Evolutionary conservation across 208 protist species (phyloP), one percentile per base, ranked within the genome.

Genomic region (Leishmania turanica): DNA sequence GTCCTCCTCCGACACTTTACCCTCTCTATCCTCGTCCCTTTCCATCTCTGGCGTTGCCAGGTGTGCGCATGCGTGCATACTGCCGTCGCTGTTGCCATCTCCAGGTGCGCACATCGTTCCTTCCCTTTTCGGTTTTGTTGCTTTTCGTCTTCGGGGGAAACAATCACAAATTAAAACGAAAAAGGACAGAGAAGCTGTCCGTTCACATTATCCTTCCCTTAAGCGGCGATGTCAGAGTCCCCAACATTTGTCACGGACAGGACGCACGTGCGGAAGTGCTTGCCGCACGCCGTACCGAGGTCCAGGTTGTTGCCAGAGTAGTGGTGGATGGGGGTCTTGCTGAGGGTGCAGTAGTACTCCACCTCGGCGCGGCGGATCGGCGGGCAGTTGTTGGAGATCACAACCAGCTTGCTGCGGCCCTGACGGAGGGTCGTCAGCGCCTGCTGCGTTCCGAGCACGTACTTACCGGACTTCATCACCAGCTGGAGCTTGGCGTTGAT

Each of bases 261-360:
- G 51, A 98, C 94, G 80, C 96, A 98, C 66, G 98, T 96, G 90
- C 98, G 96, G 98, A 99, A 99, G 90, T 99, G 98, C 89, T 99
- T 99, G 87, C 99, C 99, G 92, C 99, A 99, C 54, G 99, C 98
- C 31, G 99, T 99, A 56, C 99, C 99, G 45, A 99, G 96, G 86
- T 99, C 99, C 76, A 99, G 96, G 96, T 98, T 98, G 94, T 98
- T 99, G 71, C 99, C 99, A 65, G 92, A 88, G 97, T 99, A 99
- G 95, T 99, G 99, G 92, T 99, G 98, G 78, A 99, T 99, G 65
- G 89, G 89, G 71, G 99, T 99, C 93, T 99, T 99, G 91, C 95
- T 95, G 80, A 99, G 98, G 90, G 99, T 99, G 89, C 99, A 99
- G 95, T 99, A 99, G 96, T 99, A 99, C 96, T 99, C 99, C 77